Evolutionary conservation across 2,329 filamentous ascomycete genomes (phyloP).

Genomic region (Rachicladosporium sp.): DNA sequence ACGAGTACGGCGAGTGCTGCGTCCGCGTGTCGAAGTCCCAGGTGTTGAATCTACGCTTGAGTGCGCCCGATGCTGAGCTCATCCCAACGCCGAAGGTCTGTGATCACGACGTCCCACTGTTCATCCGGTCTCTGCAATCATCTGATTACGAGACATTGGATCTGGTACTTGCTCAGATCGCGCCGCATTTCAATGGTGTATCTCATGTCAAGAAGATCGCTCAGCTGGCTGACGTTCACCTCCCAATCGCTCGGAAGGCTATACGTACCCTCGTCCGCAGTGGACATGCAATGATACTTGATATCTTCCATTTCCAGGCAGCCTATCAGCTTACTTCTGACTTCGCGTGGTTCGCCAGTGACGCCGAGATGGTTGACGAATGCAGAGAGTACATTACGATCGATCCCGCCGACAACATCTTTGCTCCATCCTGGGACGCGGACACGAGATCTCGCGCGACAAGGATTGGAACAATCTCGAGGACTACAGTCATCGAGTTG

Average conservation of each 20-base stretch:
- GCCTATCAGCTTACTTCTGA: constrained; percentile 77
- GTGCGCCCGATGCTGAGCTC: background rate
- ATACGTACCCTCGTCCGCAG: constrained; percentile 88
- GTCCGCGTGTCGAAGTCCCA: constrained; percentile 14
- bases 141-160: constrained; percentile 59
- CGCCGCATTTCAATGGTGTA: constrained; percentile 80
- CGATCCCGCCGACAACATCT: constrained; percentile 9
- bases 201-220: constrained; percentile 82
- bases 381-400: constrained; percentile 72
- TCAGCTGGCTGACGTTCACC: constrained; percentile 69
- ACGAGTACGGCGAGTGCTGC: constrained; percentile 85
- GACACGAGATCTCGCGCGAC: background rate
- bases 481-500: constrained; percentile 54
- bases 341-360: constrained; percentile 66
- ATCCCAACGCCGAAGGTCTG: constrained; percentile 60
- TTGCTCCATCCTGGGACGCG: constrained; percentile 1
- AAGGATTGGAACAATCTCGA: constrained; percentile 1
- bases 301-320: constrained; percentile 87
- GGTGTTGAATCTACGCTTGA: constrained; percentile 19
- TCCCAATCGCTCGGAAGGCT: constrained; percentile 73
- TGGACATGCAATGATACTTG: constrained; percentile 76
- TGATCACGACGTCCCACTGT: constrained; percentile 82
- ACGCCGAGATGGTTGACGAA: constrained; percentile 70
- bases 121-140: constrained; percentile 39
- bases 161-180: constrained; percentile 64